phyloP scores from a whole-genome alignment of 176 grass and related monocot species.

The Alloteropsis semialata region DNA sequence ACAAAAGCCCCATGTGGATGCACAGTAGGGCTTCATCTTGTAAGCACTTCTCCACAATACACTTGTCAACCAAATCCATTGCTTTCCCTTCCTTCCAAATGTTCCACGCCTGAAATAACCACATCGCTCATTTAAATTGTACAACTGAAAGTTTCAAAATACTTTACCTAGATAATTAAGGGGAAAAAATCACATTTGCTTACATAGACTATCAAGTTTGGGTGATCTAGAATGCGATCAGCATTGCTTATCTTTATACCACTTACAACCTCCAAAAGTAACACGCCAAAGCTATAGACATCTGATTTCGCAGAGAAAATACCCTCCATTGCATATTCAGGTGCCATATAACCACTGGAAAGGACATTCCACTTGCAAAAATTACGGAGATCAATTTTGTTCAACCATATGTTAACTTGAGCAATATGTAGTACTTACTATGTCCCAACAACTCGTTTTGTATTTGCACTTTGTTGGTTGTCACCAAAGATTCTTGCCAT shows the following conservation, averaged over 20 bases:
- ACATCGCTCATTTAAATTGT: neutral
- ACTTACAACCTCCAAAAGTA: constrained; percentile 48
- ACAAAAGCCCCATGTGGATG: constrained; percentile 46
- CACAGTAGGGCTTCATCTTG: constrained; percentile 29
- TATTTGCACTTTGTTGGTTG: constrained; percentile 34
- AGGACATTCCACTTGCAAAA: neutral
- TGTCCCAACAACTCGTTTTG: constrained; percentile 40
- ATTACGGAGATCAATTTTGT: neutral
- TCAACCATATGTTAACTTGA: neutral
- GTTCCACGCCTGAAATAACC: constrained; percentile 34
- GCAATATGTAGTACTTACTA: constrained; percentile 19
- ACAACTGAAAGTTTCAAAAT: neutral
- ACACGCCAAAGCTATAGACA: constrained; percentile 48
- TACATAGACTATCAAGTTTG: constrained; percentile 49
- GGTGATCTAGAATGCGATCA: neutral
- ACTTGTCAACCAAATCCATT: constrained; percentile 20
- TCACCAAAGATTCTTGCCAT: constrained; percentile 42
- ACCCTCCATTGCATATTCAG: constrained; percentile 59
- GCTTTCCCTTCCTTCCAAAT: constrained; percentile 44
- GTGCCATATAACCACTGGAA: constrained; percentile 37
- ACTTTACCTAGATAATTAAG: neutral
- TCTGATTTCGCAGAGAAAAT: constrained; percentile 48
- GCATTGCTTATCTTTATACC: constrained; percentile 37
- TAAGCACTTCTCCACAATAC: constrained; percentile 23
- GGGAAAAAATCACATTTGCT: neutral